Conservation (phyloP, 208 protist species). For the Acanthamoeba divionensis region DNA sequence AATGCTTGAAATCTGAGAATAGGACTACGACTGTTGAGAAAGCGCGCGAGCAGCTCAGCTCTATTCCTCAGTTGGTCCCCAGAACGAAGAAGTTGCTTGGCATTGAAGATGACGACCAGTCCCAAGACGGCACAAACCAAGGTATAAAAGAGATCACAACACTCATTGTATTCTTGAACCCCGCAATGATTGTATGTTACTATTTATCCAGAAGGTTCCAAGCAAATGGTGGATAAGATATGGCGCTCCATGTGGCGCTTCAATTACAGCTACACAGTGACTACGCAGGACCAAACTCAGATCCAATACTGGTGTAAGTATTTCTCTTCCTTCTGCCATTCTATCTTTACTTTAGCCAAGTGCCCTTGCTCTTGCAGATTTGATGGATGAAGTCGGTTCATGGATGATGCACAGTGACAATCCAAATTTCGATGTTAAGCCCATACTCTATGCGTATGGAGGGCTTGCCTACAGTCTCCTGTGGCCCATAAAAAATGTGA, state of each 20-base stretch:
- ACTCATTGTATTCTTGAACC: too few species aligned
- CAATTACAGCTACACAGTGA: conserved; percentile 19
- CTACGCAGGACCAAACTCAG: not conserved
- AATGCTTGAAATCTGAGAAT: too few species aligned
- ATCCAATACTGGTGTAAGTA: not conserved
- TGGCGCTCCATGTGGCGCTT: conserved; percentile 17
- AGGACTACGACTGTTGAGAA: conserved; percentile 27
- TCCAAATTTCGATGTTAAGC: not conserved
- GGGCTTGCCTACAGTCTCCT: not conserved
- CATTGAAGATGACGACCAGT: too few species aligned
- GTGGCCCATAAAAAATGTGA: conserved; percentile 3
- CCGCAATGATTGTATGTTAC: too few species aligned
- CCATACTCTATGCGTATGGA: not conserved
- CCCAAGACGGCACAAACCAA: too few species aligned
- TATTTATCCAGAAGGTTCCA: not conserved
- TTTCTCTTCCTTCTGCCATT: not conserved
- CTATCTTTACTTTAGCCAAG: not conserved
- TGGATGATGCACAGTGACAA: conserved; percentile 32
- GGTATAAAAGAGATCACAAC: too few species aligned
- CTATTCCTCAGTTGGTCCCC: not conserved
- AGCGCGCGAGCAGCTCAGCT: conserved; percentile 8
- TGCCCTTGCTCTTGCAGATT: not conserved
- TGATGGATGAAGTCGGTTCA: conserved; percentile 6
- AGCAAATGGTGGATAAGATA: not conserved
- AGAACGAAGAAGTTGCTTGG: not conserved